Percentiles rank a stretch among this genome's conserved stretches.
Conservation (phyloP, 1,284 basidiomycete species). For the Exobasidium cylindrosporum region DNA sequence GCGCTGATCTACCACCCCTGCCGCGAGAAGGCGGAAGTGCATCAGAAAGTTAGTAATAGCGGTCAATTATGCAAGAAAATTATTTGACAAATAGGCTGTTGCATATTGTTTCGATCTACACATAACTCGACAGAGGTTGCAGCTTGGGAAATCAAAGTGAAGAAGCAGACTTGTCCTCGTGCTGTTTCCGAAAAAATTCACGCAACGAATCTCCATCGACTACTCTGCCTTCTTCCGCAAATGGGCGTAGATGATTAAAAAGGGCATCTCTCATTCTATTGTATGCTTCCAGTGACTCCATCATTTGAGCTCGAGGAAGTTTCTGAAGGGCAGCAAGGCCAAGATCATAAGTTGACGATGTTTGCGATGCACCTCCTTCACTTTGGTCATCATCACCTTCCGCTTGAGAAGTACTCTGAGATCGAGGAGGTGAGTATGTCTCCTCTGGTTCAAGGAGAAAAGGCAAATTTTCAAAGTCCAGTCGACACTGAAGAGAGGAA, state of each 20-base stretch:
- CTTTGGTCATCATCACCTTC: constrained; percentile 18
- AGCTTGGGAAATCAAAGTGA: too few species aligned
- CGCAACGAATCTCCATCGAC: constrained; percentile 55
- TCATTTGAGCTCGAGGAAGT: constrained; percentile 56
- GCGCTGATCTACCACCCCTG: too few species aligned
- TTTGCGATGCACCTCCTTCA: constrained; percentile 33
- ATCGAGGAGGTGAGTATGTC: constrained; percentile 52
- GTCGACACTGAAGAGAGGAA: constrained; percentile 25
- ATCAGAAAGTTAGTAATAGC: too few species aligned
- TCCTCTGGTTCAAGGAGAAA: constrained; percentile 55
- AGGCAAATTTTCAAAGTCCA: constrained; percentile 35
- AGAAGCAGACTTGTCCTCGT: constrained; percentile 6
- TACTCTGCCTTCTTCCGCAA: constrained; percentile 50
- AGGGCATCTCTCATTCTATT: constrained; percentile 52
- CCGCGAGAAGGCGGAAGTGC: too few species aligned
- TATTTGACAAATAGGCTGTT: too few species aligned
- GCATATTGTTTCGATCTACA: too few species aligned
- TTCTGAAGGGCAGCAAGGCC: constrained; percentile 54
- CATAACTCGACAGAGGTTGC: too few species aligned
- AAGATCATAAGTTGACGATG: constrained; percentile 54
- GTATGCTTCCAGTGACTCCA: constrained; percentile 55
- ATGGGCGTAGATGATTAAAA: constrained; percentile 55
- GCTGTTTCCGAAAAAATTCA: constrained; percentile 48
- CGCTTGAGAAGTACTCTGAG: constrained; percentile 18
- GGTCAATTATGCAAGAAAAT: too few species aligned